Base-by-base conservation (phyloP, 495 filamentous ascomycete genomes). In the Neurospora tetrasperma region DNA sequence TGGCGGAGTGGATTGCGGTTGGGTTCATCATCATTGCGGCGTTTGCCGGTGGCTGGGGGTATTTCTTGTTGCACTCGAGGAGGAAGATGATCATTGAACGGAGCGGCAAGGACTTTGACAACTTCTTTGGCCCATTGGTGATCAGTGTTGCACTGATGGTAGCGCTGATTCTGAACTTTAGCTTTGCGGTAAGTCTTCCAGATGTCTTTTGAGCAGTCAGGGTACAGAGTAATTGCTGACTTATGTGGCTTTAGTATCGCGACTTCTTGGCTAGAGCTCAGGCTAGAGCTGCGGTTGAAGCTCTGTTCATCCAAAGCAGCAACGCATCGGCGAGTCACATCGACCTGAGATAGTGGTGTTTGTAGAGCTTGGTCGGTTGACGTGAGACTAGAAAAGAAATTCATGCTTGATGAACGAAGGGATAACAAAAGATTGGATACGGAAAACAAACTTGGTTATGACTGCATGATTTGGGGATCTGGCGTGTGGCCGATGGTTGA, bases 51-150 rank as follows among this genome's bases (percentile, higher is more conserved):
- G 85, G 80, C 2, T 99, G 96, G 96, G 96, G 96, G 5, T 97
- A 90, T 82, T 90, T 86, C 74, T 92, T 95, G 84, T 91, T 95
- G 76, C 88, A 90, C 74, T 87, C 83, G 79, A 86, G 96, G 42
- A 87, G 90, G 35, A 86, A 85, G 12, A 90, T 98, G 84, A 98
- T 99, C 80, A 79, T 89, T 54, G 86, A 91, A 76, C 84, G 95
- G 71, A 97, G 93, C 81, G 94, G 94, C 23, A 93, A 89, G 79
- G 96, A 98, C 77, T 93, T 99, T 81, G 95, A 99, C 80, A 96
- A 92, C 76, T 82, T 91, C 74, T 75, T 93, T 69, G 96, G 96
- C 4, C 96, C 96, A 27, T 78, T 97, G 70, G 87, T 96, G 3
- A 90, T 98, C 62, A 94, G 92, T 78, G 80, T 91, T 42, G 93